Conservation (phyloP, 1,139 yeast species). For the Suhomyces bolitotheri region DNA sequence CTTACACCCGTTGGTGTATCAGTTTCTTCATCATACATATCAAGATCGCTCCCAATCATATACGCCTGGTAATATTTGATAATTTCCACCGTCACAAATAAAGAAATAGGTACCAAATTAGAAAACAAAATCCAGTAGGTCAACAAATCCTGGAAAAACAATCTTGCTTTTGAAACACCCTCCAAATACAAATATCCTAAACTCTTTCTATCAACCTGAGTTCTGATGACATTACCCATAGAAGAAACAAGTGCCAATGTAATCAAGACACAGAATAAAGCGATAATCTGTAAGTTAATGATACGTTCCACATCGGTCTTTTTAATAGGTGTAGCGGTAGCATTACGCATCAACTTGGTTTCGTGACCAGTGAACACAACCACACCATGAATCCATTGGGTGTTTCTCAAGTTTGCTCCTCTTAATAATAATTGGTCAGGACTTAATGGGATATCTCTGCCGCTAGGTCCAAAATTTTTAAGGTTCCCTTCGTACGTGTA, state of each 20-base stretch:
- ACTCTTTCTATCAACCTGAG: conserved; percentile 52
- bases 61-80: conserved; percentile 94
- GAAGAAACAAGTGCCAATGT: conserved; percentile 77
- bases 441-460: conserved; percentile 59
- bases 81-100: conserved; percentile 93
- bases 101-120: conserved; percentile 90
- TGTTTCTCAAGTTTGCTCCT: conserved; percentile 94
- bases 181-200: conserved; percentile 67
- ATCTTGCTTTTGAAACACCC: conserved; percentile 64
- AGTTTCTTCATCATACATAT: conserved; percentile 80
- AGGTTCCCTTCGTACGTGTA: conserved; percentile 93
- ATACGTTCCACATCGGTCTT: conserved; percentile 96
- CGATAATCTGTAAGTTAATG: conserved; percentile 88
- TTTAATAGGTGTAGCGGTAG: conserved; percentile 97
- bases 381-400: conserved; percentile 93
- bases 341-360: conserved; percentile 96
- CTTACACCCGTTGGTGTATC: conserved; percentile 96
- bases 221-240: conserved; percentile 80
- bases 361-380: conserved; percentile 97
- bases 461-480: conserved; percentile 51
- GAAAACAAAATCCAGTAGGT: conserved; percentile 97
- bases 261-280: conserved; percentile 77
- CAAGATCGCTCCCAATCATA: conserved; percentile 91
- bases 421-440: conserved; percentile 91
- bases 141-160: conserved; percentile 82